phyloP scores from a whole-genome alignment of 306 rosid genomes.

The Pueraria montana region DNA sequence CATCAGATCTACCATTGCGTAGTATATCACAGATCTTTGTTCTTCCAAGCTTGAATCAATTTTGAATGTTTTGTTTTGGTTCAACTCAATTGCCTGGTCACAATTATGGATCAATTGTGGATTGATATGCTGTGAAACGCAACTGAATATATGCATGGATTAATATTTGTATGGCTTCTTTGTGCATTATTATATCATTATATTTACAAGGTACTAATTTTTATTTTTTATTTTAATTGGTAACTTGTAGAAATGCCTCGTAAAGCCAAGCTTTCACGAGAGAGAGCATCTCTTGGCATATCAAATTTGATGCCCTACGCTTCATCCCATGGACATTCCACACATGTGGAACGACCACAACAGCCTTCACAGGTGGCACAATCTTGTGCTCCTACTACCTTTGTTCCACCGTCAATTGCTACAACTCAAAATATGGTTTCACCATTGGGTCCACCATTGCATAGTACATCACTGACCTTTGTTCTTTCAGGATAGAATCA shows the following conservation, averaged over 20 bases:
- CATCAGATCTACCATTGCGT: not conserved
- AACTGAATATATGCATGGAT: not conserved
- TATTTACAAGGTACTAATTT: not conserved
- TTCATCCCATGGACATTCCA: not conserved
- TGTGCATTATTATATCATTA: not conserved
- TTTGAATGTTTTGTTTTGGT: not conserved
- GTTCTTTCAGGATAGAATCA: not conserved
- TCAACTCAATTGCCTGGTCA: not conserved
- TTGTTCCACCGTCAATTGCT: not conserved
- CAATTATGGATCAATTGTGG: too few relatives aligned
- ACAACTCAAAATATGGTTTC: not conserved
- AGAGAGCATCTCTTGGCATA: not conserved
- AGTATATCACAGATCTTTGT: not conserved
- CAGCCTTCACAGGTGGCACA: not conserved
- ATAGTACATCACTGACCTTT: not conserved
- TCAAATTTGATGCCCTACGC: not conserved
- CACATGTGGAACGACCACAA: not conserved
- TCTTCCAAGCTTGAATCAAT: not conserved
- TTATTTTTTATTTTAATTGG: not conserved
- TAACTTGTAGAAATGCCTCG: not conserved
- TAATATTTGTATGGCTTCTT: too few relatives aligned
- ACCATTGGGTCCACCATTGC: not conserved
- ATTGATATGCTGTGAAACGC: not conserved
- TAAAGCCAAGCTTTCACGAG: not conserved
- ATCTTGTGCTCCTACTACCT: not conserved